Base-by-base conservation (phyloP, 495 filamentous ascomycete species). In the Penicillium turbatum region DNA sequence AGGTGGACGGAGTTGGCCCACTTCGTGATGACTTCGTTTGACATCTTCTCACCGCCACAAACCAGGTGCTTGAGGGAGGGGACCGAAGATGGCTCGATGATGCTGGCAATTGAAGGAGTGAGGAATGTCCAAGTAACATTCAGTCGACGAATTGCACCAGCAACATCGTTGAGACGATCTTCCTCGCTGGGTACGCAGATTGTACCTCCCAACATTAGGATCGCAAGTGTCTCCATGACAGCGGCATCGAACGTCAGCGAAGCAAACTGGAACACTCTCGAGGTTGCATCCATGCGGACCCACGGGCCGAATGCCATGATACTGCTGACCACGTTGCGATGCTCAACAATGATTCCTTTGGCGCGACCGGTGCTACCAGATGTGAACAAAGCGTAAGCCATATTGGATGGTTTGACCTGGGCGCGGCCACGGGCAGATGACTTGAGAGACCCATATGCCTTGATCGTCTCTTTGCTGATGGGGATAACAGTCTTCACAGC, bases 161-260 rank as follows among this genome's bases (percentile, higher is more conserved):
- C 63, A 15, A 81, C 61, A 58, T 81, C 72, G 39, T 76, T 78
- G 15, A 80, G 60, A 6, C 81, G 68, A 10, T 83, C 78, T 9
- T 84, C 67, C 37, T 84, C 79, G 58, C 73, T 78, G 2, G 82
- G 82, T 29, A 88, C 73, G 61, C 85, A 88, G 3, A 85, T 69
- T 48, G 74, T 80, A 24, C 77, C 84, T 16, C 85, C 85, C n/a
- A 72, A 48, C 49, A 79, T 78, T 15, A 82, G 54, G 5, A 78
- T 73, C 10, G 71, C 75, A 11, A 81, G 61, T 9, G 74, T 72
- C 53, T 82, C 79, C 65, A 78, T 61, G 16, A 82, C 59, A 16
- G 72, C 75, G 16, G 77, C 79, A 60, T 82, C 79, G 42, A 82
- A 82, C 0, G 76, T 80, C 31, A 79, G 66, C 0, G 79, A 79